A percentile compares a stretch with the other conserved stretches of the same genome.
Conservation (phyloP, 192 early-diverging fungal species). For the Helicostylum pulchrum region DNA sequence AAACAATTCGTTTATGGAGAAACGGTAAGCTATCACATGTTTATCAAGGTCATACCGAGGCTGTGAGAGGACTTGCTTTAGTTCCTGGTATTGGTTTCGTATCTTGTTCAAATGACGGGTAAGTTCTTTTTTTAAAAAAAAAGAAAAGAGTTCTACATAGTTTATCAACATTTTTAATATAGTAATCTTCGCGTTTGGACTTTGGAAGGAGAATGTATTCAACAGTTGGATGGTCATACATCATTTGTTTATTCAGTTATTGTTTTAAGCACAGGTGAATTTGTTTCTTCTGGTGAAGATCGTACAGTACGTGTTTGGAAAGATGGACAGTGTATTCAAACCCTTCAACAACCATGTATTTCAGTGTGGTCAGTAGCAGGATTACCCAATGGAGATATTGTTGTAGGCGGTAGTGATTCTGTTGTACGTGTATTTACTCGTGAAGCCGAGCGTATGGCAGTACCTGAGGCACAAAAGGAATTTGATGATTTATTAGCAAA, state of each 20-base stretch:
- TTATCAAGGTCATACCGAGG: conserved; percentile 84
- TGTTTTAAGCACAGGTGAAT: conserved; percentile 68
- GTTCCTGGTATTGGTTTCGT: conserved; percentile 68
- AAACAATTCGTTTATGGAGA: conserved; percentile 84
- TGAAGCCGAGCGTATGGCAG: conserved; percentile 56
- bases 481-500: conserved; percentile 50
- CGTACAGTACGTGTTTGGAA: conserved; percentile 82
- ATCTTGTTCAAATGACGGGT: conserved; percentile 89
- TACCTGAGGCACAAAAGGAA: conserved; percentile 31
- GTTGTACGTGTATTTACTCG: conserved; percentile 80
- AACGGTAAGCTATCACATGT: conserved; percentile 61
- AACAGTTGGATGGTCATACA: conserved; percentile 81
- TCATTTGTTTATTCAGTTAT: conserved; percentile 88
- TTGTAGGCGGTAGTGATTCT: conserved; percentile 81
- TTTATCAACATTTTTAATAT: not conserved
- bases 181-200: conserved; percentile 85
- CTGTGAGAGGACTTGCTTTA: conserved; percentile 74
- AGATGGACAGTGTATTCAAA: conserved; percentile 72
- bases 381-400: conserved; percentile 80
- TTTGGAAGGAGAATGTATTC: conserved; percentile 62
- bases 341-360: conserved; percentile 79
- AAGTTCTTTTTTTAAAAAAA: conserved; percentile 1
- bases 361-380: conserved; percentile 89
- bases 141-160: not conserved
- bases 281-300: conserved; percentile 94